Evolutionary conservation across 2,329 filamentous ascomycete genomes (phyloP).

Genomic region (Cordyceps militaris): DNA sequence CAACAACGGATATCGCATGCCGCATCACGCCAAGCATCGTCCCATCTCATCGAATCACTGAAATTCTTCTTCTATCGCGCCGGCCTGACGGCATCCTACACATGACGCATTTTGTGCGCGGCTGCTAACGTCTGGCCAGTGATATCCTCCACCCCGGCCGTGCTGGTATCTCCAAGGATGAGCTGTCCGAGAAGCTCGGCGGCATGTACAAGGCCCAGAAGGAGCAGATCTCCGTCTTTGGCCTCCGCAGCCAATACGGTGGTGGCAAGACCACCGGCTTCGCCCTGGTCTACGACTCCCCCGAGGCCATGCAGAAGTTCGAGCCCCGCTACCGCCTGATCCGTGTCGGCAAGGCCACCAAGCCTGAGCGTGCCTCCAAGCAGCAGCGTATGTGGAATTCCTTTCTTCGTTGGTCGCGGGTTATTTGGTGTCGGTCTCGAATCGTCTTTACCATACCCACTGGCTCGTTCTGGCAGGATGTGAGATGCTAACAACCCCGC

Average conservation of each 20-base stretch:
- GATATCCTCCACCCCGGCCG: conserved; percentile 99
- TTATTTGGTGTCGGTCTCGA: no score
- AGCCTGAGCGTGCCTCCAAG: conserved; percentile 96
- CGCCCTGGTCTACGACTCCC: conserved; percentile 95
- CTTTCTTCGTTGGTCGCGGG: neutral
- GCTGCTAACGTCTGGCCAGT: conserved; percentile 46
- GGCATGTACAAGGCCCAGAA: conserved; percentile 97
- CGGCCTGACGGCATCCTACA: neutral
- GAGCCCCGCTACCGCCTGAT: conserved; percentile 97
- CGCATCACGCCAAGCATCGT: no score
- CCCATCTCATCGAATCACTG: neutral
- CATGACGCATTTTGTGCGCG: neutral
- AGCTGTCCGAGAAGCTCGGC: conserved; percentile 91
- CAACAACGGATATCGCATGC: no score
- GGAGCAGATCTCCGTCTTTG: conserved; percentile 96
- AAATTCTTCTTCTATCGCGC: neutral
- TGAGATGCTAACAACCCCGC: conserved; percentile 29
- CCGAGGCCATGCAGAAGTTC: conserved; percentile 99
- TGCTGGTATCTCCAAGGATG: conserved; percentile 97
- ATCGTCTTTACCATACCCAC: no score
- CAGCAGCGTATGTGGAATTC: conserved; percentile 82
- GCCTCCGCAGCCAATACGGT: conserved; percentile 97
- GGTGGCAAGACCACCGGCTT: conserved; percentile 99
- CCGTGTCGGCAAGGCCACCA: conserved; percentile 82
- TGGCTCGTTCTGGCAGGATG: no score